phyloP scores from a whole-genome alignment of 768 basidiomycete species.

The Glaciozyma martinii region DNA sequence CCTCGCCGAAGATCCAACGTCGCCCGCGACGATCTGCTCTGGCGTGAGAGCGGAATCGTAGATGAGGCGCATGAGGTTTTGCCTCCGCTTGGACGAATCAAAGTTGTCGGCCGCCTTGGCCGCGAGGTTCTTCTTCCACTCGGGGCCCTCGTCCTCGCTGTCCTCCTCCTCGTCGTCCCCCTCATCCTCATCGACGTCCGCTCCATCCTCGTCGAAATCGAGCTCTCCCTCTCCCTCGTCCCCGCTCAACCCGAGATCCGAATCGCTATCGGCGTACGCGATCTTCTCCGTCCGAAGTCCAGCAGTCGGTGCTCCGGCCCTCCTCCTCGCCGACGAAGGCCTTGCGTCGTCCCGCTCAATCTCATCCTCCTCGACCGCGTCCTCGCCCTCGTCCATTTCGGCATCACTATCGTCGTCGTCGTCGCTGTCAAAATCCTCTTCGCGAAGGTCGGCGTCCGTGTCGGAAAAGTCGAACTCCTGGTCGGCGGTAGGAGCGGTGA shows the following conservation, averaged over 20 bases:
- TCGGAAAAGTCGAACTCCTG: conserved; percentile 6
- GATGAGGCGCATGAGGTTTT: conserved; percentile 77
- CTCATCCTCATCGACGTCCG: conserved; percentile 47
- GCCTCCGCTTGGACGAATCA: conserved; percentile 44
- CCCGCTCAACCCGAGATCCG: conserved; percentile 37
- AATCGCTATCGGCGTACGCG: conserved; percentile 32
- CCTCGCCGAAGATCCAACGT: conserved; percentile 21
- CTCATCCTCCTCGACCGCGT: conserved; percentile 32
- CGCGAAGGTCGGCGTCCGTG: background rate
- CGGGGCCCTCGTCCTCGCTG: conserved; percentile 47
- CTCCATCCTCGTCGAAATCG: conserved; percentile 49
- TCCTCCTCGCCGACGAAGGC: conserved; percentile 33
- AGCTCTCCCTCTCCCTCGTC: conserved; percentile 36
- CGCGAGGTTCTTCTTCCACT: conserved; percentile 65
- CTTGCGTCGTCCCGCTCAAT: conserved; percentile 41
- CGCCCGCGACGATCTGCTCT: conserved; percentile 53
- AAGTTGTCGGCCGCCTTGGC: conserved; percentile 47
- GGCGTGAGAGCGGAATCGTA: conserved; percentile 64
- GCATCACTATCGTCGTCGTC: conserved; percentile 35
- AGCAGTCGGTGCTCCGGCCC: conserved; percentile 15
- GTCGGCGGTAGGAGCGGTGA: conserved; percentile 40
- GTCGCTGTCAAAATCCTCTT: conserved; percentile 39
- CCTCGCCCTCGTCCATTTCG: conserved; percentile 38
- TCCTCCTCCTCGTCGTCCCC: conserved; percentile 46
- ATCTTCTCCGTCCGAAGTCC: conserved; percentile 23